Base-by-base conservation (phyloP, 73 alveolate species). In the Paramecium biaurelia region DNA sequence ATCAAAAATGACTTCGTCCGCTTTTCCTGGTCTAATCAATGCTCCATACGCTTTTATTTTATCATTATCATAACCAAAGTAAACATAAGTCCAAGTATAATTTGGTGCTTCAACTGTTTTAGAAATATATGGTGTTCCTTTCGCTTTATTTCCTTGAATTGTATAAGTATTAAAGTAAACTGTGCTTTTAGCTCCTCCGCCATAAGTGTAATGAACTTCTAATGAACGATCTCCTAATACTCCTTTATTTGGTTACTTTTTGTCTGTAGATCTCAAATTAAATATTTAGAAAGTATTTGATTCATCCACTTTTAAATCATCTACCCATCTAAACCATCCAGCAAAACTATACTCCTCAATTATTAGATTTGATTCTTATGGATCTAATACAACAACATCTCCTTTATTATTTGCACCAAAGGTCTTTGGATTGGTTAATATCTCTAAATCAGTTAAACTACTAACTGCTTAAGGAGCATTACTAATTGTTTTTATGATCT, bases 271-370 rank as follows among this genome's bases (percentile, higher is more conserved):
- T 47, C 90, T 79, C 28, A 79, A 79, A 79, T 79, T 79, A 12
- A 79, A 79, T 45, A 79, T 1, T 79, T 79, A 79, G 15, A 79
- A 79, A 43, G 90, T 79, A 9, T 79, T 79, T 9, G 45, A 58
- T 24, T 41, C 70, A 42, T 79, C 90, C 2, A 79, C 70, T 45
- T 79, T 79, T 18, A 79, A 14, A 79, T 79, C 90, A 18, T 79
- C 90, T 11, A 79, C 28, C 90, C 90, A 79, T 34, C 90, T 79
- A 23, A 79, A 79, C 90, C 90, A 79, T 21, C 90, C 90, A 20
- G 90, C 41, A 18, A 79, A 38, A 30, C 42, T 12, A 45, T 79
- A 79, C 28, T 79, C 90, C 28, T 79, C 90, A 4, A 79, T 24
- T 23, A 79, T 30, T 79, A 79, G 47, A 12, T 2, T 37, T 37